Conservation (phyloP, 495 filamentous ascomycete genomes). For the Trichoderma gamsii region DNA sequence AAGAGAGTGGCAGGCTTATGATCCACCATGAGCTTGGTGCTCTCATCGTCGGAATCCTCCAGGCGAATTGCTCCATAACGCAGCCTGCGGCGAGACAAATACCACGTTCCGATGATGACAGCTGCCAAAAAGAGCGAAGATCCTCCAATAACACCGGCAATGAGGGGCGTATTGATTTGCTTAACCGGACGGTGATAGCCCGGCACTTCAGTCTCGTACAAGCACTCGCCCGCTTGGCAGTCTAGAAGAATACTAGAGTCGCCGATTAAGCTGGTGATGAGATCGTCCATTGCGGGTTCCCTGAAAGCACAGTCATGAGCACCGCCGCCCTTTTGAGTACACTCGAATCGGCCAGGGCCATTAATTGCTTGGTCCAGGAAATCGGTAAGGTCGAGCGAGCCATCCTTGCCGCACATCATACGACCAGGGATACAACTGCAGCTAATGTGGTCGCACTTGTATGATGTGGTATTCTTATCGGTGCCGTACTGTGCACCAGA, state of each 20-base stretch:
- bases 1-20: constrained; percentile 85
- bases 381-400: constrained; percentile 85
- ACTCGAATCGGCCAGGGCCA: constrained; percentile 78
- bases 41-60: constrained; percentile 88
- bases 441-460: constrained; percentile 74
- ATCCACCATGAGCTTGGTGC: constrained; percentile 75
- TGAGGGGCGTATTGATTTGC: constrained; percentile 93
- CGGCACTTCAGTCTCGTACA: constrained; percentile 85
- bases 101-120: constrained; percentile 80
- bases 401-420: constrained; percentile 86
- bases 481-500: constrained; percentile 62
- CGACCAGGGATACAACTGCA: constrained; percentile 87
- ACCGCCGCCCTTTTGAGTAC: constrained; percentile 56
- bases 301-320: constrained; percentile 67
- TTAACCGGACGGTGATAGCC: constrained; percentile 86
- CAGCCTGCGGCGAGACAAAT: constrained; percentile 68
- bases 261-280: constrained; percentile 84
- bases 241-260: constrained; percentile 79
- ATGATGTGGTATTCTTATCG: constrained; percentile 72
- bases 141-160: constrained; percentile 88
- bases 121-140: constrained; percentile 81
- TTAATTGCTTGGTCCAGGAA: constrained; percentile 74
- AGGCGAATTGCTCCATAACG: constrained; percentile 70
- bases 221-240: constrained; percentile 84
- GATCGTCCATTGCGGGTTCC: constrained; percentile 81